Evolutionary conservation across 2,329 filamentous ascomycete genomes (phyloP).

Genomic region (Cladosporium sp.): DNA sequence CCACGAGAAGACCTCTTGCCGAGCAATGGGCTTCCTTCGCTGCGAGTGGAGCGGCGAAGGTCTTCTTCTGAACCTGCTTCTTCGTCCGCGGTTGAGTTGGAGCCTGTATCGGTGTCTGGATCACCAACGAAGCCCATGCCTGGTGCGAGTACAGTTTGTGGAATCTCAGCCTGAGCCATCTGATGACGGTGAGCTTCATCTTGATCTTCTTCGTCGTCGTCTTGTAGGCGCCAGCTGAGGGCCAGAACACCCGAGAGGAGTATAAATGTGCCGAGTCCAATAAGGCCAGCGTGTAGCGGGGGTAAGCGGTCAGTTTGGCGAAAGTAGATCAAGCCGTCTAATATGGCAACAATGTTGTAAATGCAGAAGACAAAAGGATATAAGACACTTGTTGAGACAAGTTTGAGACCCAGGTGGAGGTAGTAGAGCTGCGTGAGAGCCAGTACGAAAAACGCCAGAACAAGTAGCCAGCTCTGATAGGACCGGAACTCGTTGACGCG

Average conservation of each 20-base stretch:
- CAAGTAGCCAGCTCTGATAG: constrained; percentile 91
- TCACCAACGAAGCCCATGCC: constrained; percentile 60
- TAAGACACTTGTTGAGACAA: constrained; percentile 90
- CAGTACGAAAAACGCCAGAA: constrained; percentile 73
- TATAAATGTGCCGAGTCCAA: constrained; percentile 80
- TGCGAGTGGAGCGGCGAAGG: constrained; percentile 10
- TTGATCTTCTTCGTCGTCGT: constrained; percentile 56
- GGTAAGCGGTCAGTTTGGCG: constrained; percentile 78
- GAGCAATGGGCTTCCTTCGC: constrained; percentile 22
- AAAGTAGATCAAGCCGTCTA: constrained; percentile 97
- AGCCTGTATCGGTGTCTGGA: constrained; percentile 25
- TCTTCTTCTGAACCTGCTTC: constrained; percentile 23
- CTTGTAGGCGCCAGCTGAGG: constrained; percentile 87
- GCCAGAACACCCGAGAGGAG: constrained; percentile 84
- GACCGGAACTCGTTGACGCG: constrained; percentile 88
- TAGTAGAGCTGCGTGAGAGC: constrained; percentile 93
- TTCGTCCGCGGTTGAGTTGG: constrained; percentile 21
- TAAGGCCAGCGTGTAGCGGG: constrained; percentile 70
- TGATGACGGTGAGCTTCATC: constrained; percentile 47
- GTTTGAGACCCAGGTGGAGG: constrained; percentile 85
- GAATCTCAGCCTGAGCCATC: constrained; percentile 33
- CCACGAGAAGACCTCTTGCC: constrained; percentile 4
- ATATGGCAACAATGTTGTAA: constrained; percentile 97
- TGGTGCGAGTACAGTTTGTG: constrained; percentile 69
- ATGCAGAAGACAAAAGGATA: constrained; percentile 98